phyloP scores from a whole-genome alignment of 805 yeast genomes.

The Jamesozyma rosinii region DNA sequence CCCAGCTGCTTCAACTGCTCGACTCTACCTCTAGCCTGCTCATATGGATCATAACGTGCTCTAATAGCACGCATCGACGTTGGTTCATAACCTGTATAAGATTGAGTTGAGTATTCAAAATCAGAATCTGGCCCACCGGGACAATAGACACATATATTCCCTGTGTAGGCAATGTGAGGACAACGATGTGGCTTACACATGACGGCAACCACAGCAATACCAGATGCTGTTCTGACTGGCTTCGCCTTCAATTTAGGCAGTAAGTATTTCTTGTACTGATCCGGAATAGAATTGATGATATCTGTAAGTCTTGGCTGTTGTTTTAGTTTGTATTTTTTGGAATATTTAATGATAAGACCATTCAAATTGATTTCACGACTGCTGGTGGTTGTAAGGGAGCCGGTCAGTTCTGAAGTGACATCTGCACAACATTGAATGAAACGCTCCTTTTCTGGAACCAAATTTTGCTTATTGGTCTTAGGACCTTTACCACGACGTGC shows the following conservation, averaged over 20 bases:
- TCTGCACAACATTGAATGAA: conserved; percentile 90
- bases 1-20: conserved; percentile 94
- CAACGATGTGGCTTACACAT: conserved; percentile 99
- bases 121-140: conserved; percentile 99
- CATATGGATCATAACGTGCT: conserved; percentile 96
- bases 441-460: conserved; percentile 87
- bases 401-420: conserved; percentile 75
- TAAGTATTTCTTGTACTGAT: conserved; percentile 83
- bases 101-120: conserved; percentile 95
- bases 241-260: conserved; percentile 95
- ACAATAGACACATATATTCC: conserved; percentile 95
- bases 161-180: conserved; percentile 98
- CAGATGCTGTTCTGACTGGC: conserved; percentile 96
- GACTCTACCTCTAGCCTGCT: conserved; percentile 94
- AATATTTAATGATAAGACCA: conserved; percentile 74
- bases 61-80: conserved; percentile 99
- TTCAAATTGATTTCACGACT: conserved; percentile 59
- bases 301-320: conserved; percentile 93
- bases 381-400: conserved; percentile 54
- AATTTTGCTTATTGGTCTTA: conserved; percentile 45
- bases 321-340: conserved; percentile 84
- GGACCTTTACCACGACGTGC: conserved; percentile 33
- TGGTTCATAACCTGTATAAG: conserved; percentile 97
- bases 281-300: conserved; percentile 90
- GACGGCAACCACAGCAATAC: conserved; percentile 97